Base-by-base conservation (phyloP, 495 filamentous ascomycete genomes). In the Parathielavia appendiculata region DNA sequence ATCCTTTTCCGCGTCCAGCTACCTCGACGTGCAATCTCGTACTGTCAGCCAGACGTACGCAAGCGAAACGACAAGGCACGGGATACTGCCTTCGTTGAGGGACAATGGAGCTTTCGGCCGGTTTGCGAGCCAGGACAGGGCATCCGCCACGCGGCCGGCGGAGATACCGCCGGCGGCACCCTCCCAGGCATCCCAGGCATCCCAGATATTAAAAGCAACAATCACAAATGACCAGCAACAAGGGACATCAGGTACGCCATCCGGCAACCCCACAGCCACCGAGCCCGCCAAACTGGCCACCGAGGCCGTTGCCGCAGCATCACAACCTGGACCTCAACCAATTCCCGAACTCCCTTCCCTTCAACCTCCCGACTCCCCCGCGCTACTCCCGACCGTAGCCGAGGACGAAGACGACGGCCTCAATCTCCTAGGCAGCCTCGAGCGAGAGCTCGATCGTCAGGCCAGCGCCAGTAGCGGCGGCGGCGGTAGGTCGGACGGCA, bases 401-500 rank as follows among this genome's bases (percentile, higher is more conserved):
- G 61, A 56, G 3, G 60, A 63, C 47, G 69, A 68, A n/a, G 65
- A 58, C 40, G 69, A 66, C 40, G 67, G 63, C 13, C 56, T 66
- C 13, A 62, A 69, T 35, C 34, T 70, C 51, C 58, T 71, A 7
- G 61, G 67, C 39, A 66, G 63, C 40, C 67, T 71, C 9, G 69
- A 71, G 44, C 53, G 62, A 17, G 69, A 71, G 45, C 63, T 70
- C 19, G 60, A 71, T 43, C 61, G 65, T 23, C 65, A 71, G 44
- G 65, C 62, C 41, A 59, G 40, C 12, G 34, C 48, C 30, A 47
- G 34, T 36, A 46, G 60, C 40, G 19, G 38, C 51, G 30, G 48
- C n/a, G 13, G 32, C 7, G 19, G 19, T 19, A 16, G 22, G 23
- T 22, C 44, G 19, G 19, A 16, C 7, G 44, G 4, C 44, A 19